Evolutionary conservation across 495 filamentous ascomycete species (phyloP).

Genomic region (Neurospora tetraspora): DNA sequence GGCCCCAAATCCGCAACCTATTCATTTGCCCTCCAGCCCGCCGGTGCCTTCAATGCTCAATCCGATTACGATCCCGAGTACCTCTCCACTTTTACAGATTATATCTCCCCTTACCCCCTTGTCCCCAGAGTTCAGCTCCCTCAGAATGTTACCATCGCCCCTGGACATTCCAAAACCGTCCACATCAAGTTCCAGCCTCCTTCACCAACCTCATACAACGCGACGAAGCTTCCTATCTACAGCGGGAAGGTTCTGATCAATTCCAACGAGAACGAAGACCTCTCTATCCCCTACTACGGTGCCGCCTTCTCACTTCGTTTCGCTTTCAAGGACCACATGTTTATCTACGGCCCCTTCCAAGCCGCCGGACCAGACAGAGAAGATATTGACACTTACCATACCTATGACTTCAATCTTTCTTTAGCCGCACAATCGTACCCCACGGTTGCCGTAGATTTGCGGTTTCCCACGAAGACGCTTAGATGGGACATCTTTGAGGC

Average conservation of each 20-base stretch:
- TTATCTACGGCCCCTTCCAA: conserved; percentile 6
- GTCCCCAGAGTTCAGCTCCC: conserved; percentile 5
- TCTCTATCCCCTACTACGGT: conserved; percentile 22
- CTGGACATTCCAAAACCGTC: conserved; percentile 17
- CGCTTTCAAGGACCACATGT: neutral
- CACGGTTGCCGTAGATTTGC: conserved; percentile 15
- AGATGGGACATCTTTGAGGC: conserved; percentile 22
- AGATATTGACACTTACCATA: conserved; percentile 10
- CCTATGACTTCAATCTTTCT: conserved; percentile 19
- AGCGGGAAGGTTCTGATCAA: conserved; percentile 27
- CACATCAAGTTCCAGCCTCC: conserved; percentile 22
- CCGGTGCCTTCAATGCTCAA: conserved; percentile 11
- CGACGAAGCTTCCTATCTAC: conserved; percentile 22
- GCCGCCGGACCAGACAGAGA: conserved; percentile 7
- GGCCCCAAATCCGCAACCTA: conserved; percentile 25
- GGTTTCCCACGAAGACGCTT: conserved; percentile 20
- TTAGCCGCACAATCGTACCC: conserved; percentile 11
- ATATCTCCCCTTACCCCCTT: conserved; percentile 4
- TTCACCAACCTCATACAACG: conserved; percentile 1
- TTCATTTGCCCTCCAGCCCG: conserved; percentile 18
- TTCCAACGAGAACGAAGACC: conserved; percentile 20
- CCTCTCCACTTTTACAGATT: no score
- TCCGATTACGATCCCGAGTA: neutral
- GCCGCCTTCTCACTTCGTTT: conserved; percentile 10
- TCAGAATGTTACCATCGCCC: neutral